phyloP scores from a whole-genome alignment of 75 land plant genomes.

The Cunninghamia lanceolata region DNA sequence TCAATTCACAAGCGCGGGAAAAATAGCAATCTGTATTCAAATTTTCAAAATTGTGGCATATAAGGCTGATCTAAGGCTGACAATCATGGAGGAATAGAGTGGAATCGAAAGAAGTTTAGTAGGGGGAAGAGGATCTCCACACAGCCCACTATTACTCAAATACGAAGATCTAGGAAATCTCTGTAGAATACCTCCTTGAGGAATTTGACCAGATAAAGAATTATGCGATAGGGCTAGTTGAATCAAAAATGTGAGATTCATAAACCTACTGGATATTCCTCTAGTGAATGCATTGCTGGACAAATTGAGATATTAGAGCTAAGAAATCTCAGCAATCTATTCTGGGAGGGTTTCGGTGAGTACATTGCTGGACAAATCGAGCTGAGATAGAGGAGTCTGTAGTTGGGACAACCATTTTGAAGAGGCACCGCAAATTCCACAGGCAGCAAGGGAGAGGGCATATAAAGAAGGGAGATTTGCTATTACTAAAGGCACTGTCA shows the following conservation, averaged over 20 bases:
- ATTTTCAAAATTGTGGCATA: too few species aligned
- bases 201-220: slow-evolving; percentile 38
- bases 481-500: too few species aligned
- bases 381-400: slow-evolving; percentile 14
- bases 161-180: slow-evolving; percentile 32
- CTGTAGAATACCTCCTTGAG: slow-evolving; percentile 20
- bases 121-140: slow-evolving; percentile 40
- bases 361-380: slow-evolving; percentile 38
- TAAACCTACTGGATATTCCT: slow-evolving; percentile 34
- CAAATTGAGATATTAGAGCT: slow-evolving; percentile 32
- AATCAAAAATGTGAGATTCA: slow-evolving; percentile 28
- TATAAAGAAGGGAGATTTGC: too few species aligned
- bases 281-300: slow-evolving; percentile 30
- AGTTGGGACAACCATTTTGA: slow-evolving; percentile 13
- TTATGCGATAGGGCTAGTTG: slow-evolving; percentile 44
- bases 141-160: slow-evolving; percentile 30
- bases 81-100: too few species aligned
- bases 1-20: too few species aligned
- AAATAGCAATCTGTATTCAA: too few species aligned
- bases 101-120: too few species aligned
- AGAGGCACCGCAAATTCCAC: slow-evolving; percentile 25
- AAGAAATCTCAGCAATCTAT: slow-evolving; percentile 29
- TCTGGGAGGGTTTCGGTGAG: slow-evolving; percentile 28
- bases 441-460: too few species aligned
- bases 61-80: too few species aligned